These are phyloP conservation scores for Tephrocybe sp. DNA, from an alignment of 768 basidiomycete genomes.

Conservation along the genomic window DNA sequence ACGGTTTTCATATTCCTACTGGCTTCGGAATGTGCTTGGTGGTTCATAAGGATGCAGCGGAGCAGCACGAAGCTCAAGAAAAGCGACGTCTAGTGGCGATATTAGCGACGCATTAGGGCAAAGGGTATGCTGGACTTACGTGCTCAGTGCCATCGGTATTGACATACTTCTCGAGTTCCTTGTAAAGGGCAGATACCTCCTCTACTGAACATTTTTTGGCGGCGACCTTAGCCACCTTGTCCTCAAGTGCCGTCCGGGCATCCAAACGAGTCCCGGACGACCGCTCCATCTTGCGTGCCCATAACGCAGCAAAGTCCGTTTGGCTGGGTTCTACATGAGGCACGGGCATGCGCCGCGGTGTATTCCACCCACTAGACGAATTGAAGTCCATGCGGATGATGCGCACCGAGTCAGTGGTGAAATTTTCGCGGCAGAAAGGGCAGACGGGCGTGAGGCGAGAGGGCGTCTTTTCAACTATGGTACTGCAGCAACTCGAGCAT, in stretches of 20 bases:
- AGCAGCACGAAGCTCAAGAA: constrained; percentile 76
- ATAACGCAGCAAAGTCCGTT: constrained; percentile 36
- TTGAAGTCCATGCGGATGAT: constrained; percentile 79
- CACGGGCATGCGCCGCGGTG: constrained; percentile 55
- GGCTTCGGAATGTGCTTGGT: constrained; percentile 77
- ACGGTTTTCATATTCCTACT: constrained; percentile 63
- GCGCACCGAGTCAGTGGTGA: constrained; percentile 65
- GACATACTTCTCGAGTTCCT: constrained; percentile 79
- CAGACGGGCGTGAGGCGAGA: constrained; percentile 71
- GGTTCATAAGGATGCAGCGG: constrained; percentile 82
- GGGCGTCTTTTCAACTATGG: constrained; percentile 79
- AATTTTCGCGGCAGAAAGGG: constrained; percentile 83
- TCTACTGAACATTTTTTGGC: constrained; percentile 87
- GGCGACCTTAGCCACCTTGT: constrained; percentile 76
- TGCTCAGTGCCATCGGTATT: constrained; percentile 61
- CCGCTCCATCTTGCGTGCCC: constrained; percentile 48
- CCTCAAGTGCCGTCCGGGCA: constrained; percentile 70
- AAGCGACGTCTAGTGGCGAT: constrained; percentile 46
- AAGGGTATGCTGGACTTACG: constrained; percentile 41
- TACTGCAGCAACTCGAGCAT: constrained; percentile 74
- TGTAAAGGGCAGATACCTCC: constrained; percentile 75
- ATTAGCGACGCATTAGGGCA: neutral
- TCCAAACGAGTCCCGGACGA: constrained; percentile 47
- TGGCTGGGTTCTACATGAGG: constrained; percentile 45
- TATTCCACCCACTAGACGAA: constrained; percentile 60